Conservation (phyloP, 1,139 yeast species). For the Blastobotrys arbuscula region DNA sequence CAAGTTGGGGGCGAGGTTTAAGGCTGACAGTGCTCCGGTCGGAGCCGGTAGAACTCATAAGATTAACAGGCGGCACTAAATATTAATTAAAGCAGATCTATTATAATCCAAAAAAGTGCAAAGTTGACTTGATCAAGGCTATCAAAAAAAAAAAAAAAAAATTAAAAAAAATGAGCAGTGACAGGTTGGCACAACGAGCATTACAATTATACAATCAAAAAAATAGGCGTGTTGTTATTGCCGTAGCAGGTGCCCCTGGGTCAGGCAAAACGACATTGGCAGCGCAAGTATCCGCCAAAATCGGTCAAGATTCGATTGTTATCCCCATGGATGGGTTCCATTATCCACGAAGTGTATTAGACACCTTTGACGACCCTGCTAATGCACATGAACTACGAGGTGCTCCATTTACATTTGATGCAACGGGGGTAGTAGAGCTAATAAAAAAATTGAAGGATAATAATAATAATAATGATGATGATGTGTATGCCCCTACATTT, state of each 20-base stretch:
- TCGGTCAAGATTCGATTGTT: conserved; percentile 40
- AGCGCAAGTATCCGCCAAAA: conserved; percentile 36
- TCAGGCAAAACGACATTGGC: conserved; percentile 77
- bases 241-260: conserved; percentile 75
- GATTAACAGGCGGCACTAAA: too few relatives aligned
- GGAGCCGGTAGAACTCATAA: too few relatives aligned
- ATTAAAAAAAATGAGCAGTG: conserved; percentile 7
- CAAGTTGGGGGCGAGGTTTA: too few relatives aligned
- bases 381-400: conserved; percentile 67
- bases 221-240: conserved; percentile 45
- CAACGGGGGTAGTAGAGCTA: conserved; percentile 41
- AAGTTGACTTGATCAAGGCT: too few relatives aligned
- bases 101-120: too few relatives aligned
- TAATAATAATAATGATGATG: conserved; percentile 49
- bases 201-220: conserved; percentile 13
- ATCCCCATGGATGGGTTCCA: conserved; percentile 86
- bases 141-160: neutral
- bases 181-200: conserved; percentile 8
- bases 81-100: too few relatives aligned
- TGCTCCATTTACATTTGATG: conserved; percentile 80
- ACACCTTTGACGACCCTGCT: conserved; percentile 46
- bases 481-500: conserved; percentile 62
- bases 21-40: too few relatives aligned
- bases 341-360: conserved; percentile 52
- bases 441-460: conserved; percentile 24